phyloP scores from a whole-genome alignment of 1,284 basidiomycete genomes.

The Sanghuangporus weigelae region DNA sequence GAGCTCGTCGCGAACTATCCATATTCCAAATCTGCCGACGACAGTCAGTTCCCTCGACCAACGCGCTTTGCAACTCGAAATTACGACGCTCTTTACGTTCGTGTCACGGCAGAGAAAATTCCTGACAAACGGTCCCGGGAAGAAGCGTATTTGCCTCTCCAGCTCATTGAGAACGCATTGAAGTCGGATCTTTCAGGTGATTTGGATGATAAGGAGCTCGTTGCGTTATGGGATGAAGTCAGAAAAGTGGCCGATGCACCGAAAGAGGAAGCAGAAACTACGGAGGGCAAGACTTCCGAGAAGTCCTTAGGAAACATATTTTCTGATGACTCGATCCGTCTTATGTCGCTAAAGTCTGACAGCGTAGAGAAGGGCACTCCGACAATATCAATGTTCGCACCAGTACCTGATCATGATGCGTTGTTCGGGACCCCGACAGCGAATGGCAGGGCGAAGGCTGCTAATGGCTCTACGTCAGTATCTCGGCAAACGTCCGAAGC shows the following conservation, averaged over 20 bases:
- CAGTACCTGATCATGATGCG: conserved; percentile 2
- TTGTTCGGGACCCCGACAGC: background rate
- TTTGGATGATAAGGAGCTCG: conserved; percentile 32
- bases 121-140: conserved; percentile 28
- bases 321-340: conserved; percentile 61
- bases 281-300: conserved; percentile 9
- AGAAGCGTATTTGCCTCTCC: conserved; percentile 48
- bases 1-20: conserved; percentile 67
- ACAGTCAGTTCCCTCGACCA: conserved; percentile 42
- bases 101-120: conserved; percentile 47
- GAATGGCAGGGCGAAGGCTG: conserved; percentile 11
- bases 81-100: conserved; percentile 59
- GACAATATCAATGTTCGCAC: conserved; percentile 14
- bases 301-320: conserved; percentile 37
- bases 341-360: conserved; percentile 25
- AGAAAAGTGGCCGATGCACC: conserved; percentile 34
- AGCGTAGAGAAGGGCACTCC: conserved; percentile 19
- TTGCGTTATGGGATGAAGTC: conserved; percentile 50
- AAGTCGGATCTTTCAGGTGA: conserved; percentile 32
- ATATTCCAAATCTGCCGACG: conserved; percentile 38
- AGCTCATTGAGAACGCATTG: conserved; percentile 57
- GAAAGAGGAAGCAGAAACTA: conserved; percentile 19
- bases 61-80: conserved; percentile 58
- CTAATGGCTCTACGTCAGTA: conserved; percentile 6
- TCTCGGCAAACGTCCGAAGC: conserved; percentile 10